Percentiles rank a stretch among this genome's conserved stretches.
These are phyloP conservation scores for Akanthomyces dipterigenus DNA, from an alignment of 2,329 filamentous ascomycete species.

Conservation along the genomic window DNA sequence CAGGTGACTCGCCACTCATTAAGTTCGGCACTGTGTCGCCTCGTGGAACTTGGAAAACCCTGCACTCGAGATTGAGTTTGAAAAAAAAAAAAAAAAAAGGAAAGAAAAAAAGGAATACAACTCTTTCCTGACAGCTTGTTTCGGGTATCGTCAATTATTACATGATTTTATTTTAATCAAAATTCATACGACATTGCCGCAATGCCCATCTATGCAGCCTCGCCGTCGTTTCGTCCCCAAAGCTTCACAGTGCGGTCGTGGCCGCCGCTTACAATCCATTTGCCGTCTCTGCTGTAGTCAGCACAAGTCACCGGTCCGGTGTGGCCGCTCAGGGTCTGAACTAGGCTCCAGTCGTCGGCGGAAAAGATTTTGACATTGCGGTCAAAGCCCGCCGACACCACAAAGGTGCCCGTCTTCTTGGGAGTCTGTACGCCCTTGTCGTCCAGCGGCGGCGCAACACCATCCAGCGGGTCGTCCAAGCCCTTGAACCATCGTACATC, in stretches of 20 bases:
- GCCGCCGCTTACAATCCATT: constrained; percentile 90
- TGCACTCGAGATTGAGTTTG: not conserved
- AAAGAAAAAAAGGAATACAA: too few species aligned
- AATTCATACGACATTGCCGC: not conserved
- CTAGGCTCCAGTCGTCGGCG: constrained; percentile 88
- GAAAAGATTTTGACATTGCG: constrained; percentile 94
- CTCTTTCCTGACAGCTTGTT: not conserved
- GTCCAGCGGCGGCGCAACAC: constrained; percentile 51
- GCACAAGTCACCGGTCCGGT: constrained; percentile 87
- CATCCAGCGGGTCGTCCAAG: constrained; percentile 63
- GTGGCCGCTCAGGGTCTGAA: constrained; percentile 83
- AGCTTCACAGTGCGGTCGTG: constrained; percentile 94
- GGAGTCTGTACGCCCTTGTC: constrained; percentile 62
- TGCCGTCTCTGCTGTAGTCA: constrained; percentile 78
- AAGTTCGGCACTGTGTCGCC: not conserved
- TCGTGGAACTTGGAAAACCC: not conserved
- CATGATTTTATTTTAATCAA: not conserved
- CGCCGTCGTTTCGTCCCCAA: constrained; percentile 79
- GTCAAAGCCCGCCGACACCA: constrained; percentile 88
- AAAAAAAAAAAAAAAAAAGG: not conserved
- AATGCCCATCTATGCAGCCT: constrained; percentile 34
- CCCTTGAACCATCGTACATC: constrained; percentile 94
- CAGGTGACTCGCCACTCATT: constrained; percentile 2
- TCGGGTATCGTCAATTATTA: not conserved
- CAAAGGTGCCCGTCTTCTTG: constrained; percentile 85